Base-by-base conservation (phyloP, 169 alveolate genomes). In the Babesia caballi region DNA sequence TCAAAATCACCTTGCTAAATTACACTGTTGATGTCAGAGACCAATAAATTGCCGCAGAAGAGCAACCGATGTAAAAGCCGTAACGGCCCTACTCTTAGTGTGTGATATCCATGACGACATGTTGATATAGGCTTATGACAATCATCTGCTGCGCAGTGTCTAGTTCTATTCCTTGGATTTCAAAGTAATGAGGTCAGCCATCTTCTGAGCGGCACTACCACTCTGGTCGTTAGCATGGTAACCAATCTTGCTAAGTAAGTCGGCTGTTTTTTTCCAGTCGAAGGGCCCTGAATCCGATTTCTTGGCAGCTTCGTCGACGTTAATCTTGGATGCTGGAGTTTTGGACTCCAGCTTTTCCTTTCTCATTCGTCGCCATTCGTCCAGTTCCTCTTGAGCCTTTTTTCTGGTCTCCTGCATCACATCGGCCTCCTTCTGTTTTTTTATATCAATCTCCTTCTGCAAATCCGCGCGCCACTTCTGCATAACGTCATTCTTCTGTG, bases 221-320 rank as follows among this genome's bases (percentile, higher is more conserved):
- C 41, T 59, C 21, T 58, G 85, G 42, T 77, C 85, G 41, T 66
- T 67, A 11, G 19, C 28, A 47, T 47, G 32, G 72, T 27, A 77
- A 1, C 68, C 85, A 36, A 78, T 42, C 33, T 49, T 57, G 15
- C 19, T 25, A 21, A 77, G 66, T 15, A 60, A n/a, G 12, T 77
- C 71, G 15, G 73, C 75, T 4, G 68, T 33, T 4, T 56, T 77
- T 21, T 51, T 57, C 85, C 85, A 77, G 65, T 57, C 56, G 35
- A 77, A 77, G 8, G 42, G 52, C 9, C 23, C 47, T n/a, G 36
- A 25, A 19, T 17, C 65, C 14, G 33, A n/a, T 14, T 19, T 15
- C 6, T 58, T 25, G 6, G 11, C 52, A 0, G 6, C 76, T 0
- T 33, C 70, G n/a, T 36, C 72, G 12, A 23, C 21, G 2, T 40